These are phyloP conservation scores for Russula vinacea DNA, from an alignment of 768 basidiomycete species.

Conservation along the genomic window DNA sequence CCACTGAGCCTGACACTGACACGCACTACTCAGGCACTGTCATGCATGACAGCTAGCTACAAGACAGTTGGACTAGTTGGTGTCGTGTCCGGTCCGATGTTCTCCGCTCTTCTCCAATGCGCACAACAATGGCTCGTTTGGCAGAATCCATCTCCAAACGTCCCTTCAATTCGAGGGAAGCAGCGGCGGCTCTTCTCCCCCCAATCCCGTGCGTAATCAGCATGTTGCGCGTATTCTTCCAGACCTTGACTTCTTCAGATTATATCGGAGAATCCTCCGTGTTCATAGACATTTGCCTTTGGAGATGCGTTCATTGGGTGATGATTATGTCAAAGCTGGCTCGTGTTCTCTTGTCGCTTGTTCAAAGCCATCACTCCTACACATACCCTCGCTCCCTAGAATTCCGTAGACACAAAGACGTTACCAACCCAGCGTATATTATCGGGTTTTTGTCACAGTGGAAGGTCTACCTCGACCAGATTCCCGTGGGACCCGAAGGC, in stretches of 20 bases:
- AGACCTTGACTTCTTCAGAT: slow-evolving; percentile 31
- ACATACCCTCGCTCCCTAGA: slow-evolving; percentile 47
- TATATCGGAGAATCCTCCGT: slow-evolving; percentile 46
- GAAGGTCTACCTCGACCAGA: slow-evolving; percentile 84
- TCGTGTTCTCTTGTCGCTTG: neutral
- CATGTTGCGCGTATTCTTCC: neutral
- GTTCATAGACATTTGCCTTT: slow-evolving; percentile 42
- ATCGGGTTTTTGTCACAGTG: slow-evolving; percentile 96
- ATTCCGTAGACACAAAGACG: slow-evolving; percentile 76
- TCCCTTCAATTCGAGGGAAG: slow-evolving; percentile 36
- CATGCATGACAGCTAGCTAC: neutral
- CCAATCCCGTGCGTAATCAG: slow-evolving; percentile 43
- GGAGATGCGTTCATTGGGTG: slow-evolving; percentile 48
- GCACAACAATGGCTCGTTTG: slow-evolving; percentile 13
- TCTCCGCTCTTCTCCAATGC: slow-evolving; percentile 12
- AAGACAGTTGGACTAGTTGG: neutral
- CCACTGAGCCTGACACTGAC: neutral
- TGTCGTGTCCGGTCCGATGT: neutral
- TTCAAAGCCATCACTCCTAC: neutral
- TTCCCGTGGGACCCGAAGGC: slow-evolving; percentile 48
- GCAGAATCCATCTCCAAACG: slow-evolving; percentile 36
- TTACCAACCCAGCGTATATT: slow-evolving; percentile 83
- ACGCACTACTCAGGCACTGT: too few species aligned
- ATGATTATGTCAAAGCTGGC: slow-evolving; percentile 46
- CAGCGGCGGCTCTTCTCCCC: slow-evolving; percentile 41